Evolutionary conservation across 768 basidiomycete genomes (phyloP).

Genomic region (Amanita muscaria): DNA sequence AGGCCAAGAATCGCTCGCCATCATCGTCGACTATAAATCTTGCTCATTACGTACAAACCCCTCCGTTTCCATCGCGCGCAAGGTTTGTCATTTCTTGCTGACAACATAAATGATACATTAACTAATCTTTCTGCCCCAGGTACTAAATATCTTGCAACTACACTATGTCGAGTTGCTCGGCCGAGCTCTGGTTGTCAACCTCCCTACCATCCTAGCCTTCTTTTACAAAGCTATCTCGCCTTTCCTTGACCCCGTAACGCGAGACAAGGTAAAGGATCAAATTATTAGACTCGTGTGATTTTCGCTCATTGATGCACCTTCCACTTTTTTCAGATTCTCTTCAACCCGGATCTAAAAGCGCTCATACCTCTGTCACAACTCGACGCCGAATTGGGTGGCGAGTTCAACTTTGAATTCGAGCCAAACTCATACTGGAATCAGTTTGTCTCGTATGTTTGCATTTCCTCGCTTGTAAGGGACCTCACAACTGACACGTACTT

Average conservation of each 20-base stretch:
- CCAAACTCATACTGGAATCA: conserved; percentile 72
- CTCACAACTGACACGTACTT: conserved; percentile 1
- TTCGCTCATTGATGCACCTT: background rate
- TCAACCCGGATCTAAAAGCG: conserved; percentile 76
- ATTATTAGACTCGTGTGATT: background rate
- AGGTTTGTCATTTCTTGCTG: conserved; percentile 29
- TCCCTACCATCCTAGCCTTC: conserved; percentile 64
- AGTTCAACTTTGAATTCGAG: conserved; percentile 67
- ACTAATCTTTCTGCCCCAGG: conserved; percentile 24
- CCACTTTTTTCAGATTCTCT: conserved; percentile 67
- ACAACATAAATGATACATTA: background rate
- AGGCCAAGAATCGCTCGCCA: conserved; percentile 74
- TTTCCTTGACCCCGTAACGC: conserved; percentile 81
- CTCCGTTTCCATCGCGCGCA: conserved; percentile 70
- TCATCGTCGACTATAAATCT: conserved; percentile 80
- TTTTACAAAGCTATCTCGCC: conserved; percentile 81
- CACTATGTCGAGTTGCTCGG: conserved; percentile 89
- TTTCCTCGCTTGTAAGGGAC: background rate
- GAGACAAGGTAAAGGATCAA: conserved; percentile 58
- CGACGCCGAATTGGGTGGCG: conserved; percentile 78
- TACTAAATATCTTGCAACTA: conserved; percentile 73
- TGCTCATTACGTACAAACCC: conserved; percentile 79
- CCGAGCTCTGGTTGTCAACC: conserved; percentile 74
- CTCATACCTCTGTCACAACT: conserved; percentile 69
- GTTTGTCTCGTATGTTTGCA: conserved; percentile 46